A percentile compares a stretch with the other conserved stretches of the same genome.
phyloP scores from a whole-genome alignment of 1,284 basidiomycete genomes.

The Rhodofomes roseus region DNA sequence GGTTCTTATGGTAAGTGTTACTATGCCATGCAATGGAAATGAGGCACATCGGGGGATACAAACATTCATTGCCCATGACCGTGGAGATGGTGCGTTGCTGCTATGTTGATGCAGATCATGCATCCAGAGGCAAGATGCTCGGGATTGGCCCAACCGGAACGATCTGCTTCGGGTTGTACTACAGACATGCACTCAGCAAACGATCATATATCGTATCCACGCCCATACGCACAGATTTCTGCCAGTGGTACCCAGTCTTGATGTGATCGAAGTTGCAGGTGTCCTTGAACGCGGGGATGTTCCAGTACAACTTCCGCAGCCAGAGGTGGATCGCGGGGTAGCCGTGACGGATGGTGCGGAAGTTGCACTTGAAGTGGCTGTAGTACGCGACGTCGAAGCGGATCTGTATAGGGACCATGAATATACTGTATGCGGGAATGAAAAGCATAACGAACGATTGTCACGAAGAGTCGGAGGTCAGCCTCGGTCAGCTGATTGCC shows the following conservation, averaged over 20 bases:
- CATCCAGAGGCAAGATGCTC: conserved; percentile 57
- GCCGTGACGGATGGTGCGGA: conserved; percentile 70
- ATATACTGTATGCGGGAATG: not conserved
- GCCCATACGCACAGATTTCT: not conserved
- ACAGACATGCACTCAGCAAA: not conserved
- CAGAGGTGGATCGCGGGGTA: conserved; percentile 82
- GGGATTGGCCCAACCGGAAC: conserved; percentile 75
- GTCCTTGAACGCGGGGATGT: conserved; percentile 81
- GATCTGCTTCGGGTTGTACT: conserved; percentile 59
- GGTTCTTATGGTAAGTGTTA: too few relatives aligned
- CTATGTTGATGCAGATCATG: not conserved
- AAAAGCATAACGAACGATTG: conserved; percentile 51
- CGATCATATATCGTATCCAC: not conserved
- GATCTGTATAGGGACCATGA: conserved; percentile 30
- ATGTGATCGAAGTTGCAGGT: conserved; percentile 89
- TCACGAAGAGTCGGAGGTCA: conserved; percentile 88
- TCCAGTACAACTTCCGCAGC: conserved; percentile 92
- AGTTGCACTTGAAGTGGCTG: conserved; percentile 93
- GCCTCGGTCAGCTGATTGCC: conserved; percentile 87
- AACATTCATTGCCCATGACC: too few relatives aligned
- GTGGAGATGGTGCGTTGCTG: too few relatives aligned
- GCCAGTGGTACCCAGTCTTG: conserved; percentile 82
- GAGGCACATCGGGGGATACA: too few relatives aligned
- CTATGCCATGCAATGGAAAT: too few relatives aligned
- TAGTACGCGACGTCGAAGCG: conserved; percentile 85